Evolutionary conservation across 2,329 filamentous ascomycete genomes (phyloP), one percentile per base, ranked within the genome.

Genomic region (Exophiala sp.): DNA sequence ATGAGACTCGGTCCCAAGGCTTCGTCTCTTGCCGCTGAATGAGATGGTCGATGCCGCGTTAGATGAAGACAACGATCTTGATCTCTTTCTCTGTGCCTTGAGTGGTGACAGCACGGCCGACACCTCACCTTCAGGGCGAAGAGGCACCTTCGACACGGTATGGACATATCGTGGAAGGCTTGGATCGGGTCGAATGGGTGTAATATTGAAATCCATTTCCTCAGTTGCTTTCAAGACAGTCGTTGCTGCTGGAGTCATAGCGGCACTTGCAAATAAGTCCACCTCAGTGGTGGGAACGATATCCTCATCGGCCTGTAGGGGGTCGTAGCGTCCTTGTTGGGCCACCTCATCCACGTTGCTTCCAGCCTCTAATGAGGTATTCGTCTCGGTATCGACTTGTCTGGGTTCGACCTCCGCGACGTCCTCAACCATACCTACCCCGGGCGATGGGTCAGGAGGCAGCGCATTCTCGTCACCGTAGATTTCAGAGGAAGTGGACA

Each of bases 91-190:
- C 48, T 71, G 62, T 47, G 71, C 55, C 53, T 70, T 70, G 58
- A 73, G 52, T 41, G 74, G 72, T 7, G 73, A 74, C 21, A 43
- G 13, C 23, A 35, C 38, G 7, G 44, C 13, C 16, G 52, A 37
- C 1, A 72, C 64, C 4, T 73, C 67, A 11, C 71, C 83, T 19
- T 82, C 81, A 2, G 81, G 73, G 65, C 87, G 88, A 34, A 90
- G 69, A 1, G 86, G 85, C 3, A 90, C 80, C 67, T 89, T 90
- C 21, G 83, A 86, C 0, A 86, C 81, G 0, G 86, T 90, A 65
- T 86, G 80, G 55, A 84, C 79, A n/a, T 75, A 70, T 37, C 73
- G 72, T 48, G 74, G 73, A n/a, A 66, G 69, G n/a, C 73, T 61
- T 0, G 69, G 67, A 13, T 62, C 61, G 6, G 58, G 53, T 39